phyloP scores from a whole-genome alignment of 352 stramenopile genomes.

The Pythium graminicola region DNA sequence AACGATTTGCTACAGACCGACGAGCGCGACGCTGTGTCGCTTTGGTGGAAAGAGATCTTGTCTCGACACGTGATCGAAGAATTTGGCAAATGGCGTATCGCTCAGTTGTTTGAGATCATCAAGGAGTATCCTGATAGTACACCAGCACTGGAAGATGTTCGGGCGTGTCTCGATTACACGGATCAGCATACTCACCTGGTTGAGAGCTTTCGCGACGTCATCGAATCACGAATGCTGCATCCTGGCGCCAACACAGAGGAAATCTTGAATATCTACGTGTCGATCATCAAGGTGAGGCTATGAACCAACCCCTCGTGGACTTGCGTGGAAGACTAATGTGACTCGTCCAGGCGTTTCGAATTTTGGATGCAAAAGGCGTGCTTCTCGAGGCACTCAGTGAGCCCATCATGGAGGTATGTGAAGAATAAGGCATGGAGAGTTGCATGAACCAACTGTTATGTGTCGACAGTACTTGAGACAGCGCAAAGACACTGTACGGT shows the following conservation, averaged over 20 bases:
- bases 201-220: slow-evolving; percentile 57
- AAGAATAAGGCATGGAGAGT: too few relatives aligned
- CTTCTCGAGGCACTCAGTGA: slow-evolving; percentile 82
- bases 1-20: slow-evolving; percentile 36
- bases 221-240: slow-evolving; percentile 90
- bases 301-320: not conserved
- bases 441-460: too few relatives aligned
- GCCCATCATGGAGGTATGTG: slow-evolving; percentile 62
- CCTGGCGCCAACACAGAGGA: slow-evolving; percentile 93
- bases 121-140: slow-evolving; percentile 94
- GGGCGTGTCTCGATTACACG: slow-evolving; percentile 72
- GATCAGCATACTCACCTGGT: slow-evolving; percentile 82
- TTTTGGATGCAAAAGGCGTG: slow-evolving; percentile 90
- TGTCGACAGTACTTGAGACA: slow-evolving; percentile 83
- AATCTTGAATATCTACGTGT: slow-evolving; percentile 98
- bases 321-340: not conserved
- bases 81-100: slow-evolving; percentile 75
- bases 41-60: slow-evolving; percentile 41
- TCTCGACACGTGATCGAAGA: slow-evolving; percentile 46
- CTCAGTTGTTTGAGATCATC: slow-evolving; percentile 96
- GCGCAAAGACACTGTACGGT: slow-evolving; percentile 95
- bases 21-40: not conserved
- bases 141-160: slow-evolving; percentile 62
- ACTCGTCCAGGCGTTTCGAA: slow-evolving; percentile 66
- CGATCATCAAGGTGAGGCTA: slow-evolving; percentile 87